These are phyloP conservation scores for Aspergillus ibericus DNA, from an alignment of 2,329 filamentous ascomycete genomes.

Conservation along the genomic window DNA sequence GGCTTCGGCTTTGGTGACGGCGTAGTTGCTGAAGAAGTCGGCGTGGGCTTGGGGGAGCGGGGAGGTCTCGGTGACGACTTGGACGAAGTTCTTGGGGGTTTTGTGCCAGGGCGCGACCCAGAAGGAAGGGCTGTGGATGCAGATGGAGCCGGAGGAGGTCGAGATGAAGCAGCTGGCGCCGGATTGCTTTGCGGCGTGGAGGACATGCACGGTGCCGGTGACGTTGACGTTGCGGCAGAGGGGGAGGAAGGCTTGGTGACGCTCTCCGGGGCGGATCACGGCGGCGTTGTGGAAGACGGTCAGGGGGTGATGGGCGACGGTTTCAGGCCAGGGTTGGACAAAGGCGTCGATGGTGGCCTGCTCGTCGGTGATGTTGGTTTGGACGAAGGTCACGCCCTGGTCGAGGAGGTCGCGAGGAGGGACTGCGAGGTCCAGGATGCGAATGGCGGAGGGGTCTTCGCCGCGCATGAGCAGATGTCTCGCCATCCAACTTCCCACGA, in stretches of 20 bases:
- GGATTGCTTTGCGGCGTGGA: conserved; percentile 48
- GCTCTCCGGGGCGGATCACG: conserved; percentile 54
- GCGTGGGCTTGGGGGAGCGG: conserved; percentile 41
- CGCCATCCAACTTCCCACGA: conserved; percentile 58
- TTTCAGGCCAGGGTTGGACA: conserved; percentile 47
- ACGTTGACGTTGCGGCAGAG: conserved; percentile 53
- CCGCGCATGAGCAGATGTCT: conserved; percentile 56
- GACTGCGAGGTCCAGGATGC: conserved; percentile 54
- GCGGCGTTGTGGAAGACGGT: conserved; percentile 62
- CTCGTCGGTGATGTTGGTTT: conserved; percentile 53
- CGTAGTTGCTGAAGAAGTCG: conserved; percentile 52
- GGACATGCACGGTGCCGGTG: conserved; percentile 50
- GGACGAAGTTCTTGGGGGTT: conserved; percentile 43
- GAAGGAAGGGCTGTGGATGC: conserved; percentile 44
- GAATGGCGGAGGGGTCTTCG: conserved; percentile 52
- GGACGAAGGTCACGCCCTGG: conserved; percentile 46
- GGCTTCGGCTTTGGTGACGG: conserved; percentile 53
- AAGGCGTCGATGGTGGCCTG: conserved; percentile 50
- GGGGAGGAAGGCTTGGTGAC: conserved; percentile 47
- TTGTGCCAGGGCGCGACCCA: conserved; percentile 49
- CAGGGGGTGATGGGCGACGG: conserved; percentile 47
- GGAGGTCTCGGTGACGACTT: conserved; percentile 49
- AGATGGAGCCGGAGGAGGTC: conserved; percentile 55
- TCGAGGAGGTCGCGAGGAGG: conserved; percentile 48
- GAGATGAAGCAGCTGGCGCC: conserved; percentile 54